A percentile compares a stretch with the other conserved stretches of the same genome.
Conservation (phyloP, 176 grass and related monocot genomes). For the Aegilops tauschii region DNA sequence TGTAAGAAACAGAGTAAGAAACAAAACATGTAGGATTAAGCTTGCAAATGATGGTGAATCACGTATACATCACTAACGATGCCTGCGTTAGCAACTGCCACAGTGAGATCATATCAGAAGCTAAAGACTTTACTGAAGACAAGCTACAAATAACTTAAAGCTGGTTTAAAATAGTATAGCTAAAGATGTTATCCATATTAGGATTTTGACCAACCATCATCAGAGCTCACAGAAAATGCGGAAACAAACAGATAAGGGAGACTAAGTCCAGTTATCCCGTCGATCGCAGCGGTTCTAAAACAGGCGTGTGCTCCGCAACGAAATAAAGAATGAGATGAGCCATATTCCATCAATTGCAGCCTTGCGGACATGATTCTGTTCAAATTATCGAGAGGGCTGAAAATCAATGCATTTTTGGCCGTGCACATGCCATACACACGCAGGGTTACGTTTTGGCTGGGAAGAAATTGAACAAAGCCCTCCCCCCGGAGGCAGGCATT, state of each 20-base stretch:
- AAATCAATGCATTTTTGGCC: neutral
- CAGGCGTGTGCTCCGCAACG: neutral
- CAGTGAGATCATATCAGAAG: neutral
- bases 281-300: neutral
- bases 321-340: neutral
- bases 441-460: neutral
- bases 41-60: neutral
- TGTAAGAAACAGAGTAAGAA: neutral
- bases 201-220: neutral
- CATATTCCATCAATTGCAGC: neutral
- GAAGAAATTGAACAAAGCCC: too few species aligned
- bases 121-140: neutral
- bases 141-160: neutral
- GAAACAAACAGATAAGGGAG: neutral
- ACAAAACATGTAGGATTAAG: neutral
- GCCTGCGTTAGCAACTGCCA: neutral
- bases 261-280: neutral
- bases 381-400: neutral
- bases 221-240: neutral
- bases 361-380: neutral
- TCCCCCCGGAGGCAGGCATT: neutral
- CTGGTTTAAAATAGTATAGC: neutral
- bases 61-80: neutral
- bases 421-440: neutral
- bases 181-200: neutral